Percentiles rank a stretch among this genome's conserved stretches.
These are phyloP conservation scores for Kwoniella shivajii DNA, from an alignment of 1,284 basidiomycete genomes.

Conservation along the genomic window DNA sequence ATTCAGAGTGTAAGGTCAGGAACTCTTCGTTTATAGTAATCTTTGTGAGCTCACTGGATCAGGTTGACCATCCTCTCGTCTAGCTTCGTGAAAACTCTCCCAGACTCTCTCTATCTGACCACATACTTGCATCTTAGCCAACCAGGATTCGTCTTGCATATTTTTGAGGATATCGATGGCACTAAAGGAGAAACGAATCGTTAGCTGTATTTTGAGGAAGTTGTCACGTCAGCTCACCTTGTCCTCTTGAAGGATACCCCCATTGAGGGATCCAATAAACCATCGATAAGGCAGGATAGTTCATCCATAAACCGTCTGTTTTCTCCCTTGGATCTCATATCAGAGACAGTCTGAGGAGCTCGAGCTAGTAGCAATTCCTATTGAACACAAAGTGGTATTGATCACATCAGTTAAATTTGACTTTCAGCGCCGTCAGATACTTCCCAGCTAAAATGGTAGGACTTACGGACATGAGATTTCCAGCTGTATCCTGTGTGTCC, in stretches of 20 bases:
- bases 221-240: slow-evolving; percentile 28
- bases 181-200: slow-evolving; percentile 18
- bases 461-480: slow-evolving; percentile 27
- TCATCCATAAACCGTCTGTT: slow-evolving; percentile 52
- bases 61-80: slow-evolving; percentile 24
- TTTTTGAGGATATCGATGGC: slow-evolving; percentile 44
- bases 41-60: slow-evolving; percentile 25
- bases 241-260: slow-evolving; percentile 27
- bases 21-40: not conserved
- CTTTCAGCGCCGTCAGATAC: not conserved
- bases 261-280: slow-evolving; percentile 27
- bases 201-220: not conserved
- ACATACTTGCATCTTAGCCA: slow-evolving; percentile 41
- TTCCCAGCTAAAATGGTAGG: not conserved
- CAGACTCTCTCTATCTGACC: slow-evolving; percentile 46
- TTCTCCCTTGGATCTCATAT: slow-evolving; percentile 51
- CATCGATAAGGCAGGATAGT: slow-evolving; percentile 42
- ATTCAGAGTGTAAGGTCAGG: not conserved
- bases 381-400: not conserved
- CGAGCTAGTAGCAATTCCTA: slow-evolving; percentile 33
- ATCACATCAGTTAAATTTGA: not conserved
- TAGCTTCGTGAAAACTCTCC: slow-evolving; percentile 16
- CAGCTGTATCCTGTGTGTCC: slow-evolving; percentile 16
- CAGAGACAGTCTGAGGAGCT: slow-evolving; percentile 43
- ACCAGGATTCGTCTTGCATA: slow-evolving; percentile 43